Base-by-base conservation (phyloP, 179 eudicot genomes). In the Corrigiola litoralis region DNA sequence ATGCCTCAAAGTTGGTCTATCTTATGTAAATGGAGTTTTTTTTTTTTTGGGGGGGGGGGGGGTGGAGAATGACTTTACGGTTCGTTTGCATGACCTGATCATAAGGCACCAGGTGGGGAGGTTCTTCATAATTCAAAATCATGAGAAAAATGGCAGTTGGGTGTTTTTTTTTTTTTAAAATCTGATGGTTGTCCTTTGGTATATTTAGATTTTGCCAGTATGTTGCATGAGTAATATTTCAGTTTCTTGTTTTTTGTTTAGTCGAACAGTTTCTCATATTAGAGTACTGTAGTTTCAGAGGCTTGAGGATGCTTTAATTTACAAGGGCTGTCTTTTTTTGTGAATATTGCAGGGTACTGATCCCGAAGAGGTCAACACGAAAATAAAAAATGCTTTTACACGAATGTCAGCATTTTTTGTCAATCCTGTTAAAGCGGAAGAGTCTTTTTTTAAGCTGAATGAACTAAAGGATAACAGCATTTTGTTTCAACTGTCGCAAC, bases 351-450 rank as follows among this genome's bases (percentile, higher is more conserved):
- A 87, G 97, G 83, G 72, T 36, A 65, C 28, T 75, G 68, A 44
- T 56, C 20, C 64, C 21, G 88, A 74, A 76, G 84, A 81, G 79
- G 71, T 77, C 64, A 64, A 77, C 67, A 59, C 25, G 67, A 81
- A 76, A 63, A 68, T 82, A 52, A 77, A 72, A 70, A 52, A 66
- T 27, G 65, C 76, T 53, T 62, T 85, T 52, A 57, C 56, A 38
- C 86, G 78, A 65, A 80, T 95, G 83, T 82, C 97, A 24, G 71
- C 81, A 61, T 73, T 72, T 47, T 94, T 87, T 72, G 80, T 80
- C 31, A 85, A 80, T 80, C 74, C 89, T 68, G 63, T 66, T 48
- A 84, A 91, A 79, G 89, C 85, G 55, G 84, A 85, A 75, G 88
- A 84, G 62, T 75, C 78, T 68, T 85, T 86, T 72, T 63, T 57